A percentile compares a stretch with the other conserved stretches of the same genome.
Conservation (phyloP, 805 yeast species). For the Metschnikowia continentalis region DNA sequence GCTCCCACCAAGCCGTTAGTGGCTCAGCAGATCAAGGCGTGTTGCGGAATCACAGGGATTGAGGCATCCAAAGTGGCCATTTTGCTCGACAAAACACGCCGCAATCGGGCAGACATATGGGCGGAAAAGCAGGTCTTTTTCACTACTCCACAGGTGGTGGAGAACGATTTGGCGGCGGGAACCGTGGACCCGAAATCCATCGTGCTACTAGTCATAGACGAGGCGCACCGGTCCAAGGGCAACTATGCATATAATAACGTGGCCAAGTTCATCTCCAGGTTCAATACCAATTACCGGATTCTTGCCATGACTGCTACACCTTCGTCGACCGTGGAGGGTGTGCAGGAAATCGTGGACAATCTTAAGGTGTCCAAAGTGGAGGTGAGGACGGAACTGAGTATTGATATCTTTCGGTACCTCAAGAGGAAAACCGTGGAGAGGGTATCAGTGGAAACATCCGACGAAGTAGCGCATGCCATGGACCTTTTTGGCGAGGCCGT, state of each 20-base stretch:
- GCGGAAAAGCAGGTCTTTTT: conserved; percentile 71
- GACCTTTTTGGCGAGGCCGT: conserved; percentile 58
- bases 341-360: conserved; percentile 78
- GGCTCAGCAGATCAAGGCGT: conserved; percentile 93
- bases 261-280: conserved; percentile 56
- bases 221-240: conserved; percentile 92
- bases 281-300: conserved; percentile 64
- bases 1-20: conserved; percentile 97
- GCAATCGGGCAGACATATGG: conserved; percentile 78
- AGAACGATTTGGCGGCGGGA: conserved; percentile 79
- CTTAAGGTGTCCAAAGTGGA: conserved; percentile 73
- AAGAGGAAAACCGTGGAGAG: conserved; percentile 61
- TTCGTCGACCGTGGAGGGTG: conserved; percentile 79
- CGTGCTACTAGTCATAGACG: conserved; percentile 81
- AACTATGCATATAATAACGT: conserved; percentile 85
- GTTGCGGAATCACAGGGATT: conserved; percentile 81
- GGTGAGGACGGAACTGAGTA: conserved; percentile 77
- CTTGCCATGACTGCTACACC: conserved; percentile 96
- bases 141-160: conserved; percentile 95
- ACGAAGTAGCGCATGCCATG: conserved; percentile 54
- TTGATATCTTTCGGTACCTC: conserved; percentile 77
- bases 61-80: conserved; percentile 76
- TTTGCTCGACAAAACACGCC: conserved; percentile 53
- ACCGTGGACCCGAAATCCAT: conserved; percentile 70
- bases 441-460: conserved; percentile 49